Conservation (phyloP, 2,329 filamentous ascomycete species). For the Amesomyces nigricolor region DNA sequence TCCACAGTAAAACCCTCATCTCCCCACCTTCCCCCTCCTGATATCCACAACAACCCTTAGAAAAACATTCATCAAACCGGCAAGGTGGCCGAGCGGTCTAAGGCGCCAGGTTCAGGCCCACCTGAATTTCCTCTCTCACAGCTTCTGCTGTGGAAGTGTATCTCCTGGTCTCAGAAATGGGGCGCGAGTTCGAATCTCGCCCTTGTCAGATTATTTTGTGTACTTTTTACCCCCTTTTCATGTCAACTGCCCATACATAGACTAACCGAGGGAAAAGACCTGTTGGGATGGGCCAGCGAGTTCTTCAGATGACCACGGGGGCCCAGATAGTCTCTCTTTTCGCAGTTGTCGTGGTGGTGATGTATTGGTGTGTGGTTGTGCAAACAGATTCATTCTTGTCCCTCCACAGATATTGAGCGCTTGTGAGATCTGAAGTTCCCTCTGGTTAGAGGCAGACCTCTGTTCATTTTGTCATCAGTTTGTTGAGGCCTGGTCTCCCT, state of each 20-base stretch:
- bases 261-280: not conserved
- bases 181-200: constrained; percentile 26
- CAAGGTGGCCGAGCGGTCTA: constrained; percentile 22
- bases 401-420: no score
- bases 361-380: no score
- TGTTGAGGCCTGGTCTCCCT: no score
- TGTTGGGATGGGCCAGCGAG: no score
- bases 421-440: no score
- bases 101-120: constrained; percentile 23
- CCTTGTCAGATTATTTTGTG: constrained; percentile 15
- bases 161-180: constrained; percentile 23
- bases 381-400: no score
- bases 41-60: constrained; percentile 1
- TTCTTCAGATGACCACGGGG: no score
- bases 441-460: no score
- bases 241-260: not conserved
- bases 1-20: no score
- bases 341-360: no score
- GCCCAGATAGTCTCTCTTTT: no score
- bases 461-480: no score
- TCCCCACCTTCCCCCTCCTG: not conserved
- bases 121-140: constrained; percentile 9
- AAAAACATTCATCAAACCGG: constrained; percentile 2
- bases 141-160: not conserved
- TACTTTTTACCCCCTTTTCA: not conserved